Evolutionary conservation across 176 grass and related monocot species (phyloP).

Genomic region (Cenchrus purpureus): DNA sequence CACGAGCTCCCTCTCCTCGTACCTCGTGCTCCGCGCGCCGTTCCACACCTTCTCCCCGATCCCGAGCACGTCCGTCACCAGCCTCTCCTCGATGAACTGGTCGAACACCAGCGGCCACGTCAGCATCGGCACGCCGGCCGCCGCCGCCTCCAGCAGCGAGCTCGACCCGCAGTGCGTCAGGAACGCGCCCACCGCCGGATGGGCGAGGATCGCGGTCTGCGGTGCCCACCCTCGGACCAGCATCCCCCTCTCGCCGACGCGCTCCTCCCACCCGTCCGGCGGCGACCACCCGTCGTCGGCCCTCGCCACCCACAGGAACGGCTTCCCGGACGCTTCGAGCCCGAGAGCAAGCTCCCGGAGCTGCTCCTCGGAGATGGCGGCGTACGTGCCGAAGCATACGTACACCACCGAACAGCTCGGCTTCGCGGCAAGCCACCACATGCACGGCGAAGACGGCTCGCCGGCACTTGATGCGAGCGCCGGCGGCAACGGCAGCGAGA

Average conservation of each 20-base stretch:
- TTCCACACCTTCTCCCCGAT: slow-evolving; percentile 22
- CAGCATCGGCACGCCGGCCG: slow-evolving; percentile 51
- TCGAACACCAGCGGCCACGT: slow-evolving; percentile 47
- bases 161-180: slow-evolving; percentile 70
- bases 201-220: slow-evolving; percentile 47
- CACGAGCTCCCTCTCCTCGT: too few relatives aligned
- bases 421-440: slow-evolving; percentile 34
- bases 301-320: slow-evolving; percentile 39
- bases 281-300: too few relatives aligned
- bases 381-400: slow-evolving; percentile 37
- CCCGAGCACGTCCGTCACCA: slow-evolving; percentile 33
- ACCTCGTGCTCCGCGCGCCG: neutral
- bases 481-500: neutral
- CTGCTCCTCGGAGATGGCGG: slow-evolving; percentile 33
- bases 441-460: neutral
- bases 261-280: too few relatives aligned
- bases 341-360: slow-evolving; percentile 44
- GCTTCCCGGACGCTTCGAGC: slow-evolving; percentile 33
- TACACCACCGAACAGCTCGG: neutral
- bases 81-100: slow-evolving; percentile 38
- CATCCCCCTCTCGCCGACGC: slow-evolving; percentile 3
- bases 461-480: neutral
- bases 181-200: slow-evolving; percentile 54
- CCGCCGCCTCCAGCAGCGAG: slow-evolving; percentile 44
- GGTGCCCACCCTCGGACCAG: slow-evolving; percentile 40